A percentile compares a stretch with the other conserved stretches of the same genome.
Evolutionary conservation across 177 flowering plant genomes (phyloP).

Genomic region (Telopea speciosissima): DNA sequence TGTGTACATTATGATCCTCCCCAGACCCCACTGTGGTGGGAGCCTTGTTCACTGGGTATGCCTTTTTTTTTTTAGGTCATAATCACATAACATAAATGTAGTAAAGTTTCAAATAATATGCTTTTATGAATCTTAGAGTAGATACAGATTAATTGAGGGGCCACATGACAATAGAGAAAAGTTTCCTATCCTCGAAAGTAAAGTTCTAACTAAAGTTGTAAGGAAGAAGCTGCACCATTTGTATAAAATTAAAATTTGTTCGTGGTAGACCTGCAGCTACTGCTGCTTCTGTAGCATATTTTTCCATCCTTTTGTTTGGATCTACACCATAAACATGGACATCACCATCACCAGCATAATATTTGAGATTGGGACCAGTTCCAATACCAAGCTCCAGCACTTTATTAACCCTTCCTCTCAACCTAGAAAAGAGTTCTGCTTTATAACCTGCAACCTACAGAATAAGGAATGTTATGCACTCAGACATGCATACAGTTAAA

Average conservation of each 20-base stretch:
- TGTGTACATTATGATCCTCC: too few species aligned
- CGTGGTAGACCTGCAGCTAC: conserved; percentile 50
- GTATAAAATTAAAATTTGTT: conserved; percentile 47
- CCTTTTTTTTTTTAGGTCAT: too few species aligned
- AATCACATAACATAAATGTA: too few species aligned
- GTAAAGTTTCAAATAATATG: too few species aligned
- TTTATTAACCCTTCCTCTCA: conserved; percentile 51
- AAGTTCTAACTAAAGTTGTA: background rate
- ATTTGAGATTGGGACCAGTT: conserved; percentile 83
- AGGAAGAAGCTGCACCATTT: conserved; percentile 43
- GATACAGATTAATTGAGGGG: too few species aligned
- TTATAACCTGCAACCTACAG: conserved; percentile 71
- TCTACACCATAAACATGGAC: conserved; percentile 59
- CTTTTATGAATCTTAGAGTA: too few species aligned
- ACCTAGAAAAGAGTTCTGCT: conserved; percentile 45
- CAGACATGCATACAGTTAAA: too few species aligned
- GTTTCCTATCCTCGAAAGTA: too few species aligned
- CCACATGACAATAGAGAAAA: too few species aligned
- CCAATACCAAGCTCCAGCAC: conserved; percentile 90
- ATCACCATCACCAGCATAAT: conserved; percentile 46
- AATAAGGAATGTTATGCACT: background rate
- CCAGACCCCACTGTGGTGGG: too few species aligned
- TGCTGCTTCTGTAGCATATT: conserved; percentile 70
- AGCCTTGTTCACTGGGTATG: too few species aligned
- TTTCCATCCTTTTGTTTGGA: conserved; percentile 83